These are phyloP conservation scores for rapeseed (Brassica napus) DNA, from an alignment of 345 rosid species.

Conservation along the genomic window DNA sequence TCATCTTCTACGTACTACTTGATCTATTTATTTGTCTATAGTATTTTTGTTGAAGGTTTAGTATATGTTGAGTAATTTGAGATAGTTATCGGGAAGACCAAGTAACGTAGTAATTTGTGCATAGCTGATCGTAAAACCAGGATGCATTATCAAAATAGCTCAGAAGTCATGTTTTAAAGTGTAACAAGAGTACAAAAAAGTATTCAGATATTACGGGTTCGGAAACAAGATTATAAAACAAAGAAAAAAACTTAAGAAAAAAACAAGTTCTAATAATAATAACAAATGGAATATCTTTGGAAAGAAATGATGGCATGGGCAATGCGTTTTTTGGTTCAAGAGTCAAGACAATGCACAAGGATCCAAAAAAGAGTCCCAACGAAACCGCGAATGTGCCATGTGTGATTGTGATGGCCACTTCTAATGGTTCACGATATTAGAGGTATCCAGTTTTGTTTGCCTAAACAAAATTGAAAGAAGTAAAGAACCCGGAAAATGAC, in stretches of 20 bases:
- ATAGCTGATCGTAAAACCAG: background rate
- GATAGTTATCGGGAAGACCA: background rate
- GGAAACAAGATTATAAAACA: background rate
- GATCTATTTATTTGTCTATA: background rate
- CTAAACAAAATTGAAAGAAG: background rate
- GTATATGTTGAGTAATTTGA: background rate
- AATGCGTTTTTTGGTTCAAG: conserved; percentile 23
- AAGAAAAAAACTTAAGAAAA: background rate
- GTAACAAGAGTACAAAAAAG: background rate
- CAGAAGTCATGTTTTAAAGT: background rate
- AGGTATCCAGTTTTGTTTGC: background rate
- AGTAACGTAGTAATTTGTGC: background rate
- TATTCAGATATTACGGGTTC: background rate
- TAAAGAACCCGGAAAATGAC: background rate
- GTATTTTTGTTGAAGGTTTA: background rate
- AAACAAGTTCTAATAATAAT: background rate
- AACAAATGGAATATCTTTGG: conserved; percentile 9
- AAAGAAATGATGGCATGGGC: conserved; percentile 26
- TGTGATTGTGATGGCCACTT: conserved; percentile 27
- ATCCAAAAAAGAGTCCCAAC: conserved; percentile 15
- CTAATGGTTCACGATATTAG: background rate
- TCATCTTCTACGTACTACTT: background rate
- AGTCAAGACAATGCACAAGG: conserved; percentile 24
- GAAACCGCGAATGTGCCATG: background rate
- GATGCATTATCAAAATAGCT: background rate